phyloP scores from a whole-genome alignment of 2,329 filamentous ascomycete genomes.

The Tympanopsis confertula region DNA sequence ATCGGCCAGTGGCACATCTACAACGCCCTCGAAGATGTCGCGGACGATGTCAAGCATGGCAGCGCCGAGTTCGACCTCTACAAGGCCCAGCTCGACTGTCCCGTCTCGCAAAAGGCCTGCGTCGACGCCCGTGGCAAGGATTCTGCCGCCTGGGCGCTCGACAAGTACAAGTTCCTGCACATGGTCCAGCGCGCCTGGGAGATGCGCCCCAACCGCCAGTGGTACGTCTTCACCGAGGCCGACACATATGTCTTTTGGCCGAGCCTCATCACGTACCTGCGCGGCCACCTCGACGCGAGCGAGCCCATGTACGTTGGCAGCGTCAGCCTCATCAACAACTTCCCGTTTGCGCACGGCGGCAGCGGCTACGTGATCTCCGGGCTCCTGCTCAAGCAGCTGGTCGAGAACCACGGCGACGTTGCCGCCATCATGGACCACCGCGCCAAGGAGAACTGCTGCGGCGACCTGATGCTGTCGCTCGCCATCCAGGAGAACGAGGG shows the following conservation, averaged over 20 bases:
- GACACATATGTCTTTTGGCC: constrained; percentile 46
- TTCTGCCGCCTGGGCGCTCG: constrained; percentile 35
- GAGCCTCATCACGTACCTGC: constrained; percentile 37
- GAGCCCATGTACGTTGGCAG: constrained; percentile 38
- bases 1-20: constrained; percentile 31
- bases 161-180: constrained; percentile 51
- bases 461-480: constrained; percentile 37
- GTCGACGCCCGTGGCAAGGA: constrained; percentile 18
- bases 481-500: constrained; percentile 31
- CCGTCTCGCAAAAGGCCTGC: constrained; percentile 32
- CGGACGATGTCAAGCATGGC: constrained; percentile 20
- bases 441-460: constrained; percentile 33
- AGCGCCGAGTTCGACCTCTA: constrained; percentile 34
- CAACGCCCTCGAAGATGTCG: constrained; percentile 26
- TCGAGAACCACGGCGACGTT: constrained; percentile 27
- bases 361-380: constrained; percentile 44
- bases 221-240: constrained; percentile 49
- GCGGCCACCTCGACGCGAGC: constrained; percentile 23
- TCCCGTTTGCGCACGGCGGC: constrained; percentile 43
- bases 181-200: constrained; percentile 44
- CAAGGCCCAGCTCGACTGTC: constrained; percentile 29
- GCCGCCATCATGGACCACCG: constrained; percentile 32
- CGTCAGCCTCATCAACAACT: constrained; percentile 29
- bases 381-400: constrained; percentile 34
- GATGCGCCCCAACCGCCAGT: constrained; percentile 37